Percentiles rank a stretch among this genome's conserved stretches.
phyloP scores from a whole-genome alignment of 257 asterid species.

The Orobanche coerulescens region DNA sequence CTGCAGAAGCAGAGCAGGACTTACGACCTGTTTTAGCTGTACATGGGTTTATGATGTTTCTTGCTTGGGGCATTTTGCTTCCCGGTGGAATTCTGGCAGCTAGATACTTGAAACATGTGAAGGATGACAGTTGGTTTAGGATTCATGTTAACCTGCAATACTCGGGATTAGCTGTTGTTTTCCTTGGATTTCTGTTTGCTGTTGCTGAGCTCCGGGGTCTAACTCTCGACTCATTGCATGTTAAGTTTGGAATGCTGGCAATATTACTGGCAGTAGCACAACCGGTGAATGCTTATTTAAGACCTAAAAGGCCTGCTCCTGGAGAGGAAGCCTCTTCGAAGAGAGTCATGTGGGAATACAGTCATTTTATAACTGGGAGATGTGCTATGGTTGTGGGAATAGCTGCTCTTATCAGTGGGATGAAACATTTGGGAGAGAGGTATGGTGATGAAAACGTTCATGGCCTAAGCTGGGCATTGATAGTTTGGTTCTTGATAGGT shows the following conservation, averaged over 20 bases:
- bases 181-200: conserved; percentile 91
- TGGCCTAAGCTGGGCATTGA: conserved; percentile 79
- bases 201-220: conserved; percentile 94
- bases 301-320: conserved; percentile 64
- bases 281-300: conserved; percentile 72
- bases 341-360: conserved; percentile 68
- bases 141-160: conserved; percentile 84
- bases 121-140: conserved; percentile 86
- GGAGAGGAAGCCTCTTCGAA: conserved; percentile 46
- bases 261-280: conserved; percentile 65
- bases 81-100: conserved; percentile 90
- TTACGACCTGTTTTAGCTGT: conserved; percentile 91
- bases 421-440: conserved; percentile 86
- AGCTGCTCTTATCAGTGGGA: conserved; percentile 76
- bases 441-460: conserved; percentile 66
- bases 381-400: conserved; percentile 65
- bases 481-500: conserved; percentile 71
- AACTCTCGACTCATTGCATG: conserved; percentile 55
- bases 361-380: conserved; percentile 65
- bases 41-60: conserved; percentile 98
- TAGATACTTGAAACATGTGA: conserved; percentile 77
- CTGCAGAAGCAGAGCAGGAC: conserved; percentile 96
- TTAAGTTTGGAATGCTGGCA: conserved; percentile 79
- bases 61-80: conserved; percentile 91
- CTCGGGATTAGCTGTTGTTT: conserved; percentile 86